Base-by-base conservation (phyloP, 2,329 filamentous ascomycete species). In the Hymenoscyphus scutula region DNA sequence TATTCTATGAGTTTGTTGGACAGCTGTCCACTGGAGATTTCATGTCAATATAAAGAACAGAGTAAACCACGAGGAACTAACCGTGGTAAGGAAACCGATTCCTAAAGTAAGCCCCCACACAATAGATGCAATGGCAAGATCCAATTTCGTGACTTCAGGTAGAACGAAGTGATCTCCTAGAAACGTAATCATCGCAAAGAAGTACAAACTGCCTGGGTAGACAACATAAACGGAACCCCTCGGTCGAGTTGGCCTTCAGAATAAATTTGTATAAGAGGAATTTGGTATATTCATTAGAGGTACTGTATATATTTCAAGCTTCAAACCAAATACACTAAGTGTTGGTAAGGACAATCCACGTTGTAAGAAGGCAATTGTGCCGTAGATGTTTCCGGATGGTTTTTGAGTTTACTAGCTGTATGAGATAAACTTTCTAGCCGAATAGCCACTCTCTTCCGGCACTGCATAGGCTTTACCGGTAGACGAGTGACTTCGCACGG, bases 31-130 rank as follows among this genome's bases (percentile, higher is more conserved):
- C 54, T 58, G 11, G n/a, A 25, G 2, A 23, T 38, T 57, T 11
- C 25, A 38, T 27, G 7, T 57, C 13, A 57, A 34, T 38, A n/a
- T 10, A 41, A n/a, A 34, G 37, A 29, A 56, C 27, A 37, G 17
- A n/a, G 29, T 25, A 38, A 17, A 38, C n/a, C n/a, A n/a, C n/a
- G n/a, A n/a, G 27, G 11, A n/a, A 37, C 34, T 23, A 27, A 58
- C 56, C n/a, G 37, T 58, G 1, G 71, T 75, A 56, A 76, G 73
- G 56, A 71, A 69, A 1, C 71, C 72, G 62, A 79, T 73, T 5
- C 75, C 74, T 10, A 79, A 64, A 1, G 75, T 74, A 61, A 77
- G 69, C 1, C 77, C 77, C 70, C 72, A 77, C 19, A 74, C 71
- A 58, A 78, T 68, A 19, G 75, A 75, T 45, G 75, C 75, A 60